phyloP scores from a whole-genome alignment of 2,329 filamentous ascomycete genomes.

The Fusarium lyarnte region DNA sequence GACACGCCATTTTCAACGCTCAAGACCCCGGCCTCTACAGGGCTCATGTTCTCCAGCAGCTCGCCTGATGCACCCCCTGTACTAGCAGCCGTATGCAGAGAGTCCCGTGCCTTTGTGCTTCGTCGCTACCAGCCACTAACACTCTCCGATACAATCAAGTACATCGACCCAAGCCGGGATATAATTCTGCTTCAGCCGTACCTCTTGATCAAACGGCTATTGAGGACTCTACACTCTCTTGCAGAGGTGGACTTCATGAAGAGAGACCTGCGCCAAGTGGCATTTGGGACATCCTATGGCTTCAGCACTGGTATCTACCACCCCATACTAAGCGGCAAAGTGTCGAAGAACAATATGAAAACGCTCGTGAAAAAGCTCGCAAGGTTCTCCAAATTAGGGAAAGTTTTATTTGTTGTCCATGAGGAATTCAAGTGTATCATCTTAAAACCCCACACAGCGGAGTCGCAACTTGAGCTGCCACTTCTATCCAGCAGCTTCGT shows the following conservation, averaged over 20 bases:
- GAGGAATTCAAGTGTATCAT: constrained; percentile 27
- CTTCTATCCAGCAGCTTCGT: constrained; percentile 20
- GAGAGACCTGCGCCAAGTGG: constrained; percentile 30
- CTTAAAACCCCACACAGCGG: not conserved
- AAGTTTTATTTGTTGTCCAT: constrained; percentile 29
- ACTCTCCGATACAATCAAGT: constrained; percentile 27
- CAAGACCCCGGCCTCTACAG: constrained; percentile 27
- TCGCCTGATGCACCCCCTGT: constrained; percentile 25
- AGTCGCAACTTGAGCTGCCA: constrained; percentile 21
- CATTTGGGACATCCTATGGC: constrained; percentile 34
- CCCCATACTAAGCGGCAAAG: constrained; percentile 29
- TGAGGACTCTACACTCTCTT: constrained; percentile 30
- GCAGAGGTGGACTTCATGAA: constrained; percentile 27
- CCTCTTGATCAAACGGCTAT: constrained; percentile 25
- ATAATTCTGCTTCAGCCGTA: constrained; percentile 32
- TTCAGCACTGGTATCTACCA: constrained; percentile 36
- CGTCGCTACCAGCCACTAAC: constrained; percentile 19
- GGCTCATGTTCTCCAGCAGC: constrained; percentile 32
- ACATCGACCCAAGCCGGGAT: constrained; percentile 27
- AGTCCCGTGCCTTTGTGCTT: constrained; percentile 25
- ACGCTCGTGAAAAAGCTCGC: constrained; percentile 31
- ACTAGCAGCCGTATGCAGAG: constrained; percentile 21
- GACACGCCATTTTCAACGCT: constrained; percentile 31
- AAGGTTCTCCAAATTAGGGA: constrained; percentile 20
- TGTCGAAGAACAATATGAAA: constrained; percentile 34